phyloP scores from a whole-genome alignment of 2,329 filamentous ascomycete species.

The Aulographum hederae region DNA sequence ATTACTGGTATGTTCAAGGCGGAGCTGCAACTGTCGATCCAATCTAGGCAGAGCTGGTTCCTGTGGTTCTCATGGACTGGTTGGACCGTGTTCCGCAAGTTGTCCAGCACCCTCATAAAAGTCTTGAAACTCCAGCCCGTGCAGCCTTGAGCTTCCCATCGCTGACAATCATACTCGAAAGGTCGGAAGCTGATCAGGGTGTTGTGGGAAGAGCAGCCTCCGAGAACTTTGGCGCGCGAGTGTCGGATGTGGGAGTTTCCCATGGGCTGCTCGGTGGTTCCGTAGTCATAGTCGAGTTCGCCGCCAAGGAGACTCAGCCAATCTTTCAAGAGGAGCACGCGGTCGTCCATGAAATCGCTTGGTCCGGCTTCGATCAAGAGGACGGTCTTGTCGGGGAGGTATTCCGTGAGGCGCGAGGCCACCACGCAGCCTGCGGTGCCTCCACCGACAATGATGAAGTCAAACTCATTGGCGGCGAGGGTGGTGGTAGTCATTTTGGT shows the following conservation, averaged over 20 bases:
- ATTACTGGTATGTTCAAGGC: slow-evolving; percentile 68
- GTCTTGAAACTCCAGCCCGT: slow-evolving; percentile 75
- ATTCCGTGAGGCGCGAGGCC: slow-evolving; percentile 61
- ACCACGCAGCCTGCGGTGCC: slow-evolving; percentile 78
- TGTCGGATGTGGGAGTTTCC: slow-evolving; percentile 86
- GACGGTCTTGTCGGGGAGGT: slow-evolving; percentile 64
- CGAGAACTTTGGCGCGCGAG: slow-evolving; percentile 80
- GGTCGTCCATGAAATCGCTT: slow-evolving; percentile 75
- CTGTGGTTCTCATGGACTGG: slow-evolving; percentile 71
- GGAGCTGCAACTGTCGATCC: slow-evolving; percentile 63
- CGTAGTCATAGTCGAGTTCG: slow-evolving; percentile 79
- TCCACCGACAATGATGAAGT: slow-evolving; percentile 74
- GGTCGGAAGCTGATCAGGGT: slow-evolving; percentile 85
- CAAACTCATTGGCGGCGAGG: slow-evolving; percentile 49
- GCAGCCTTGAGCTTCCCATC: slow-evolving; percentile 69
- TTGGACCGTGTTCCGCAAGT: slow-evolving; percentile 76
- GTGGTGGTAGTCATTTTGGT: slow-evolving; percentile 45
- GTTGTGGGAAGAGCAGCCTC: slow-evolving; percentile 87
- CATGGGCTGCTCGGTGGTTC: slow-evolving; percentile 74
- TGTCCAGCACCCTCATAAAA: slow-evolving; percentile 66
- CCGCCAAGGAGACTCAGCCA: slow-evolving; percentile 75
- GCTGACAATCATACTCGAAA: slow-evolving; percentile 71
- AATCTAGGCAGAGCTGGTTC: slow-evolving; percentile 83
- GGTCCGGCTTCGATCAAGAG: slow-evolving; percentile 79
- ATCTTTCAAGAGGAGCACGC: slow-evolving; percentile 70